phyloP scores from a whole-genome alignment of 306 rosid genomes.

The Purshia tridentata region DNA sequence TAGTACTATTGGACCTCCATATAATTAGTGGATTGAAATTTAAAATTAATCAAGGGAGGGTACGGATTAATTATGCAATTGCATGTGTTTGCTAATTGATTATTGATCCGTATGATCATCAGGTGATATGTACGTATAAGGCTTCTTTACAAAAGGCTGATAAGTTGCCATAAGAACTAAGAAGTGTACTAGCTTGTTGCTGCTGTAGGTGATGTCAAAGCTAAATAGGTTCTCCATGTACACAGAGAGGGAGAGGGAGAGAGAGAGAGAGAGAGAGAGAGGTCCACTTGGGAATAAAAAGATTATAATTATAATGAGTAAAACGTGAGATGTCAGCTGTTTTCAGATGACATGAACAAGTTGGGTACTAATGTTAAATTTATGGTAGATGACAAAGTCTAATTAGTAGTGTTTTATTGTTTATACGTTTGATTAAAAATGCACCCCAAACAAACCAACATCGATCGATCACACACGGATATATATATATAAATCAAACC shows the following conservation, averaged over 20 bases:
- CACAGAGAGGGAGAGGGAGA: not conserved
- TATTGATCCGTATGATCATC: no score
- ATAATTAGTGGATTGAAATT: not conserved
- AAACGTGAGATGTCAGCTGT: not conserved
- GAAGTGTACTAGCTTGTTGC: conserved; percentile 3
- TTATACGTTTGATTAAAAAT: not conserved
- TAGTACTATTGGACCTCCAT: conserved; percentile 35
- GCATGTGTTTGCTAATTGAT: not conserved
- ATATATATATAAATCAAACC: no score
- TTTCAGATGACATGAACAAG: conserved; percentile 9
- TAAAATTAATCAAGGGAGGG: not conserved
- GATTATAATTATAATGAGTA: not conserved
- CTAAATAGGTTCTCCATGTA: not conserved
- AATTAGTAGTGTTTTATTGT: not conserved
- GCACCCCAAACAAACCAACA: not conserved
- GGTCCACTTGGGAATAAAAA: not conserved
- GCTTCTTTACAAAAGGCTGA: not conserved
- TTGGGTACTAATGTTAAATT: conserved; percentile 5
- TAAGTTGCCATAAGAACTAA: not conserved
- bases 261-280: conserved; percentile 8
- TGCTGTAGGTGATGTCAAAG: not conserved
- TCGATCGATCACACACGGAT: not conserved
- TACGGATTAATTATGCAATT: not conserved
- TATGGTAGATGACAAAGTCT: not conserved
- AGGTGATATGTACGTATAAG: not conserved